These are phyloP conservation scores for Ramaria sp. DNA, from an alignment of 768 basidiomycete genomes.

Conservation along the genomic window DNA sequence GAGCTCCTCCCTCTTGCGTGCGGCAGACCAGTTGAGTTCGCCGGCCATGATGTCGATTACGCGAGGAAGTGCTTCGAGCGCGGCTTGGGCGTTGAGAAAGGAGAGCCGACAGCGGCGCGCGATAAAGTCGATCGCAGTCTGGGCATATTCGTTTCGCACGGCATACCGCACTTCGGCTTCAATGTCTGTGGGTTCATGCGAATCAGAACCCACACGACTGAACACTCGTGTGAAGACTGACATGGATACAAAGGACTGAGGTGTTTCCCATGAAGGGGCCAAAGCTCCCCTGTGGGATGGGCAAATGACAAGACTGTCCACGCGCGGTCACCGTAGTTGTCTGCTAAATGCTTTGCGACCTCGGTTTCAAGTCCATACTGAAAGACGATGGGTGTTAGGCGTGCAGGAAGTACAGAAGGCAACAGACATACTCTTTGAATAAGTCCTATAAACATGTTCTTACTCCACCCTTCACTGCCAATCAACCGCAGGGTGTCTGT, in stretches of 20 bases:
- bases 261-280: slow-evolving; percentile 81
- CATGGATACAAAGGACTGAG: slow-evolving; percentile 69
- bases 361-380: slow-evolving; percentile 87
- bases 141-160: slow-evolving; percentile 80
- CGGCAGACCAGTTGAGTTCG: slow-evolving; percentile 67
- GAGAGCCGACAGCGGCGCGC: slow-evolving; percentile 87
- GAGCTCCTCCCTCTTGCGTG: slow-evolving; percentile 50
- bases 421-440: slow-evolving; percentile 64
- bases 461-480: slow-evolving; percentile 88
- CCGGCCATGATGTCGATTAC: slow-evolving; percentile 87
- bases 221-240: slow-evolving; percentile 23
- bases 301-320: slow-evolving; percentile 88
- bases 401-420: background rate
- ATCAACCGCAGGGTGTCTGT: slow-evolving; percentile 77
- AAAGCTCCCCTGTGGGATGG: slow-evolving; percentile 60
- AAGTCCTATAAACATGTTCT: slow-evolving; percentile 94
- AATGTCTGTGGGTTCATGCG: slow-evolving; percentile 39
- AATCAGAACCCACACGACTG: background rate
- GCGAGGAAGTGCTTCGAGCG: slow-evolving; percentile 72
- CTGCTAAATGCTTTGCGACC: slow-evolving; percentile 87
- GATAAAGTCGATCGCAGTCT: slow-evolving; percentile 86
- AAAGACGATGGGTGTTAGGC: background rate
- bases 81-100: slow-evolving; percentile 84
- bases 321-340: slow-evolving; percentile 91
- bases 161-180: slow-evolving; percentile 93